phyloP scores from a whole-genome alignment of 2,329 filamentous ascomycete genomes.

The Cadophora sp. region DNA sequence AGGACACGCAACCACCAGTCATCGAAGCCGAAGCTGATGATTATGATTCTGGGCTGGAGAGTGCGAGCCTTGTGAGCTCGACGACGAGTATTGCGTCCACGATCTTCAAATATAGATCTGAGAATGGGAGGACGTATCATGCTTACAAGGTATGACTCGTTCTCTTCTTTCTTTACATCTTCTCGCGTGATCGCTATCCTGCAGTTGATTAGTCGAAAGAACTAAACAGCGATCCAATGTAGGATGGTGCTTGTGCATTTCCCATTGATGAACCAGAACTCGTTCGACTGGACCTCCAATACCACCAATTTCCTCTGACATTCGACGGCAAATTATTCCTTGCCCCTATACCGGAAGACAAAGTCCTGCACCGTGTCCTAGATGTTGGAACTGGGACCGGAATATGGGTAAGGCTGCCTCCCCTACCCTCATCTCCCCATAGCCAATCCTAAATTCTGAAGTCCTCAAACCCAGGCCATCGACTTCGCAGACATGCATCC shows the following conservation, averaged over 20 bases:
- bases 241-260: constrained; percentile 24
- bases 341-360: constrained; percentile 37
- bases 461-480: constrained; percentile 3
- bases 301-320: constrained; percentile 46
- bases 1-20: background rate
- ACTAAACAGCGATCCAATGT: no score
- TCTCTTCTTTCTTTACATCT: no score
- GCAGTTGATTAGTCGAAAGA: no score
- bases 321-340: constrained; percentile 43
- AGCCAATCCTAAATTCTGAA: background rate
- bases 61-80: background rate
- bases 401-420: constrained; percentile 22
- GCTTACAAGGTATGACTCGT: constrained; percentile 7
- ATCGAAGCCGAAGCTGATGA: constrained; percentile 12
- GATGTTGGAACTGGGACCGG: constrained; percentile 28
- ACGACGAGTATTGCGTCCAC: constrained; percentile 11
- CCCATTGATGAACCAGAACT: constrained; percentile 29
- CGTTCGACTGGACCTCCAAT: constrained; percentile 46
- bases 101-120: constrained; percentile 46
- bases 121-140: constrained; percentile 49
- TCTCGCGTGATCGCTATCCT: no score
- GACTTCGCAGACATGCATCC: constrained; percentile 31
- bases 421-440: background rate
- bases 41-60: constrained; percentile 5
- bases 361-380: constrained; percentile 27